Conservation (phyloP, 352 stramenopile species). For the Phytophthora ohioensis region DNA sequence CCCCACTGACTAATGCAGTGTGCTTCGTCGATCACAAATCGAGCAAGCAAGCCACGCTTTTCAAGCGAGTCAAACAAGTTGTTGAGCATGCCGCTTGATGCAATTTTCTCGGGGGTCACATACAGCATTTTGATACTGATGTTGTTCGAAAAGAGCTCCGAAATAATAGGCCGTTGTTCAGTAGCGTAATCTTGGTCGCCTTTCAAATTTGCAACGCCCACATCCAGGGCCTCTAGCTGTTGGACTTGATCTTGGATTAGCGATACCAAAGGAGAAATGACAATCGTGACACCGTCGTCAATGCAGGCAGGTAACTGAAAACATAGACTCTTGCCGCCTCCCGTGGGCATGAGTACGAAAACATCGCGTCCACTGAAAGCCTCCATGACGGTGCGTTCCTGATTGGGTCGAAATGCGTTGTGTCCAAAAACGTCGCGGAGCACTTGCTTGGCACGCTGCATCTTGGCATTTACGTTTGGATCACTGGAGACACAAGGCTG, state of each 20-base stretch:
- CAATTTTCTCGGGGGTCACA: constrained; percentile 98
- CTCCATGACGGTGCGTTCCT: constrained; percentile 95
- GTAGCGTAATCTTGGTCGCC: constrained; percentile 90
- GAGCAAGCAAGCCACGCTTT: constrained; percentile 88
- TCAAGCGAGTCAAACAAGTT: constrained; percentile 88
- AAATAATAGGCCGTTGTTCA: constrained; percentile 88
- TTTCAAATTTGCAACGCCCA: constrained; percentile 89
- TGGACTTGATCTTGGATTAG: constrained; percentile 99
- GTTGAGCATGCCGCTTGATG: constrained; percentile 84
- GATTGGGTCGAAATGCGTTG: constrained; percentile 94
- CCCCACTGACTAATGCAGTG: constrained; percentile 99
- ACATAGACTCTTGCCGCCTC: constrained; percentile 98
- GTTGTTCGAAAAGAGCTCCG: constrained; percentile 82
- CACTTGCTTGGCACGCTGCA: constrained; percentile 74
- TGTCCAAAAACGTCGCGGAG: constrained; percentile 96
- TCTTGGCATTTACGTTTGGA: constrained; percentile 66
- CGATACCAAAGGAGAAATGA: constrained; percentile 98
- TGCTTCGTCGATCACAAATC: constrained; percentile 97
- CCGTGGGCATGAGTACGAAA: constrained; percentile 99
- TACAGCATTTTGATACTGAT: constrained; percentile 97
- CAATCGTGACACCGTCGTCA: constrained; percentile 94
- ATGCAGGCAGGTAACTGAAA: constrained; percentile 95
- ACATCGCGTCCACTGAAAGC: constrained; percentile 94
- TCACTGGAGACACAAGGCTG: constrained; percentile 57
- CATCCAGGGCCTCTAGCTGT: constrained; percentile 92